Percentiles rank a stretch among this genome's conserved stretches.
Conservation (phyloP, 306 rosid species). For the Alnus rubra region DNA sequence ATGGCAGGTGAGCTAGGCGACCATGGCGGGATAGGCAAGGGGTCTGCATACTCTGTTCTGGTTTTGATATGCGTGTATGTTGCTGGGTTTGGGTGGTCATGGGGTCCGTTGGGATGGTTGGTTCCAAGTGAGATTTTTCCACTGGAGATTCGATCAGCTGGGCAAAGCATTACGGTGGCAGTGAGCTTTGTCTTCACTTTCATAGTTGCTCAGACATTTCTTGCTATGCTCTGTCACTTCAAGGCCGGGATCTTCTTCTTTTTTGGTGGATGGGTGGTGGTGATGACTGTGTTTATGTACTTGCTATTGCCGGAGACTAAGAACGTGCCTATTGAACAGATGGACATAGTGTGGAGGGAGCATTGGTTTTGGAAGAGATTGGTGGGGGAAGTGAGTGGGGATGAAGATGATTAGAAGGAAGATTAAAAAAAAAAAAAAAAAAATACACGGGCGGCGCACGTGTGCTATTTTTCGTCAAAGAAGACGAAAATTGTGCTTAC, state of each 20-base stretch:
- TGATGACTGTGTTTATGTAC: constrained; percentile 13
- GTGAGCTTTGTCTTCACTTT: constrained; percentile 20
- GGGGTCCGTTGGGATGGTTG: constrained; percentile 21
- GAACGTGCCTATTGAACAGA: constrained; percentile 20
- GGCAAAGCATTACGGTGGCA: constrained; percentile 21
- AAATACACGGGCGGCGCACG: too few relatives aligned
- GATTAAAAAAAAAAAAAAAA: too few relatives aligned
- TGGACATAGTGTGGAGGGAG: constrained; percentile 15
- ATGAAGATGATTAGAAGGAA: not conserved
- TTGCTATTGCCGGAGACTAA: constrained; percentile 22
- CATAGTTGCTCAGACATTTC: constrained; percentile 20
- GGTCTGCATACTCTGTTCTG: constrained; percentile 5
- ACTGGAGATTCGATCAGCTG: constrained; percentile 13
- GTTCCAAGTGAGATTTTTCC: constrained; percentile 28
- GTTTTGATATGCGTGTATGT: constrained; percentile 17
- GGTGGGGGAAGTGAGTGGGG: not conserved
- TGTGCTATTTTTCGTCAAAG: too few relatives aligned
- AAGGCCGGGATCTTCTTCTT: constrained; percentile 16
- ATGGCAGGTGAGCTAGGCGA: constrained; percentile 10
- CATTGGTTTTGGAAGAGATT: constrained; percentile 24
- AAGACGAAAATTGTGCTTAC: too few relatives aligned
- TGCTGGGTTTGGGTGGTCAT: constrained; percentile 25
- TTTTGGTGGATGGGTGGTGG: constrained; percentile 21
- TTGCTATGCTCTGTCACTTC: constrained; percentile 15
- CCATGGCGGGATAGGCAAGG: constrained; percentile 16